Conservation (phyloP, 1,139 yeast species). For the Pneumocystis carinii region DNA sequence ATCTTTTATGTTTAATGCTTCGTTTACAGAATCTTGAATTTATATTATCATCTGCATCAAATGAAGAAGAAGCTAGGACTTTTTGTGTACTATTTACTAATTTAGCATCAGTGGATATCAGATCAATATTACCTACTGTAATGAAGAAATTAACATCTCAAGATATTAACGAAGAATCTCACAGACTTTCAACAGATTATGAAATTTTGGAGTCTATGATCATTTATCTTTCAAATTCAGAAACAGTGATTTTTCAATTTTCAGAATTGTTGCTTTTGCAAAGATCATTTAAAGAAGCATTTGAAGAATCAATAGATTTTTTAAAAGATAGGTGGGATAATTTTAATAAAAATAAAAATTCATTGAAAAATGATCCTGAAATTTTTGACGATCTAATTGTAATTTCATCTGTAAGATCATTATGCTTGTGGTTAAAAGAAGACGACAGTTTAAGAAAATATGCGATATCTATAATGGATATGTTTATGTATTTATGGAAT, state of each 20-base stretch:
- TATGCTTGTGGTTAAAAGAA: conserved; percentile 7
- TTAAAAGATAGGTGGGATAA: conserved; percentile 9
- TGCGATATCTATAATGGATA: conserved; percentile 9
- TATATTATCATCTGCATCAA: not conserved
- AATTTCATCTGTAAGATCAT: conserved; percentile 4
- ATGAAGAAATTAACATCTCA: not conserved
- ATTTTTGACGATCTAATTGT: conserved; percentile 3
- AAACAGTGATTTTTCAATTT: conserved; percentile 1
- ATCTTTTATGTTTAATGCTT: not conserved
- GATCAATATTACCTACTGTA: conserved; percentile 1
- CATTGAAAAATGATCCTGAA: not conserved
- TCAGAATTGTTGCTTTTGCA: conserved; percentile 4
- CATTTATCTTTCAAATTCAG: conserved; percentile 7
- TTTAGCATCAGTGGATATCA: not conserved
- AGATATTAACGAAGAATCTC: not conserved
- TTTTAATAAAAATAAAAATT: conserved; percentile 1
- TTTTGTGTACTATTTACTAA: not conserved
- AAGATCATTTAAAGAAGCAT: conserved; percentile 1
- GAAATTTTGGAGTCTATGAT: conserved; percentile 3
- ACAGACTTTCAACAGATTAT: conserved; percentile 1
- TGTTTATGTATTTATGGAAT: conserved; percentile 4
- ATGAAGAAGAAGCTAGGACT: not conserved
- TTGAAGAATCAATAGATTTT: conserved; percentile 8
- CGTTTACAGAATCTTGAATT: not conserved
- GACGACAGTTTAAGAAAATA: conserved; percentile 5